Conservation (phyloP, 2,329 filamentous ascomycete species). For the Aureobasidium leucospermi region DNA sequence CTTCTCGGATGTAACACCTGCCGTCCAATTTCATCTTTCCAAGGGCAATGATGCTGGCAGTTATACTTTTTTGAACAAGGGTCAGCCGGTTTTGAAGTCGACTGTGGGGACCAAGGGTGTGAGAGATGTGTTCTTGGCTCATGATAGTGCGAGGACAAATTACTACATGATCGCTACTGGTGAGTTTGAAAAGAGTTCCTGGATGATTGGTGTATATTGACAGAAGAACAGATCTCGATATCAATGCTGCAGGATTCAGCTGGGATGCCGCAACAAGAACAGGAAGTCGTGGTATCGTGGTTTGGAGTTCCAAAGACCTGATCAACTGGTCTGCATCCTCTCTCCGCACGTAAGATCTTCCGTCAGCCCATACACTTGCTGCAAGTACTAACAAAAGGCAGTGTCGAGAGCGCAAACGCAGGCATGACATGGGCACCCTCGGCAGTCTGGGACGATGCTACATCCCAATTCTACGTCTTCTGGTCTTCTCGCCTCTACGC, state of each 20-base stretch:
- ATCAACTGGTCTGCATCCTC: slow-evolving; percentile 44
- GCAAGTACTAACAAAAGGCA: background rate
- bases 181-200: background rate
- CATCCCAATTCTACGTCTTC: slow-evolving; percentile 41
- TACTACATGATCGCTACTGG: slow-evolving; percentile 45
- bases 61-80: slow-evolving; percentile 44
- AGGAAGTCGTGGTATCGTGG: slow-evolving; percentile 46
- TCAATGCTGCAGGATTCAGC: slow-evolving; percentile 36
- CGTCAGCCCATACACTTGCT: too few relatives aligned
- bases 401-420: slow-evolving; percentile 45
- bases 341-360: slow-evolving; percentile 28
- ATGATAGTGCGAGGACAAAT: slow-evolving; percentile 39
- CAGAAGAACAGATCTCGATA: slow-evolving; percentile 48
- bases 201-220: slow-evolving; percentile 17
- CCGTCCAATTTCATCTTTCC: slow-evolving; percentile 33
- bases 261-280: slow-evolving; percentile 48
- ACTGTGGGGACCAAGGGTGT: slow-evolving; percentile 47
- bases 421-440: slow-evolving; percentile 55
- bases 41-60: slow-evolving; percentile 45
- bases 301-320: slow-evolving; percentile 49
- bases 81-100: slow-evolving; percentile 41
- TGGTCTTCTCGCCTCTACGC: slow-evolving; percentile 44
- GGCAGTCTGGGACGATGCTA: slow-evolving; percentile 45
- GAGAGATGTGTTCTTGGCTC: slow-evolving; percentile 45
- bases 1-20: slow-evolving; percentile 1